Base-by-base conservation (phyloP, 2,329 filamentous ascomycete genomes). In the Fusarium sp. region DNA sequence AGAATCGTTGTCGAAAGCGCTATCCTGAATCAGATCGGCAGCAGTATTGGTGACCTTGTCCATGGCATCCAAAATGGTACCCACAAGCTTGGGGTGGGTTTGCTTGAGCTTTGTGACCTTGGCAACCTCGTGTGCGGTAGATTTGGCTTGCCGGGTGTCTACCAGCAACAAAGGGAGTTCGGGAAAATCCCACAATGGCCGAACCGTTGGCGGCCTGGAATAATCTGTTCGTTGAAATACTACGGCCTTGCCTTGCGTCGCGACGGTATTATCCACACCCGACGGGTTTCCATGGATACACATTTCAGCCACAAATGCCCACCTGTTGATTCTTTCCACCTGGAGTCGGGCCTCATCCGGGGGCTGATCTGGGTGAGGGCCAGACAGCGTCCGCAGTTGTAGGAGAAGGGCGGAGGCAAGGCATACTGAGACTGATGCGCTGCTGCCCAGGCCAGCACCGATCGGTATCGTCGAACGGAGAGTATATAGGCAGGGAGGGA, bases 211-310 rank as follows among this genome's bases (percentile, higher is more conserved):
- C 4, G 94, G 93, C 76, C 91, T 91, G 60, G 84, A 84, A 78
- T 94, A 93, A 77, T 97, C 92, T 51, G 84, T 87, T 53, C 94
- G 88, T 75, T 95, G 91, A 82, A 97, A 99, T 4, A 98, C 84
- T 2, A 99, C 94, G 0, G 94, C 96, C 81, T 97, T 98, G 59
- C 96, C 96, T 75, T 97, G 93, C 14, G 94, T 92, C 14, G 95
- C 88, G 28, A 99, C 95, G 4, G 96, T 99, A 80, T 99, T 99
- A 81, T 99, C 96, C 43, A 99, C 93, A 0, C 96, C 96, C 1
- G 94, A 97, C 1, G 96, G 96, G 76, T 97, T 98, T 38, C 95
- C 96, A 77, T 99, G 96, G 67, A 98, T 98, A 80, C 94, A 96
- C 89, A 98, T 92, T 79, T 99, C 96, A 24, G 92, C 92, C 1